Base-by-base conservation (phyloP, 2,329 filamentous ascomycete genomes). In the Tolypocladium cylindrosporum region DNA sequence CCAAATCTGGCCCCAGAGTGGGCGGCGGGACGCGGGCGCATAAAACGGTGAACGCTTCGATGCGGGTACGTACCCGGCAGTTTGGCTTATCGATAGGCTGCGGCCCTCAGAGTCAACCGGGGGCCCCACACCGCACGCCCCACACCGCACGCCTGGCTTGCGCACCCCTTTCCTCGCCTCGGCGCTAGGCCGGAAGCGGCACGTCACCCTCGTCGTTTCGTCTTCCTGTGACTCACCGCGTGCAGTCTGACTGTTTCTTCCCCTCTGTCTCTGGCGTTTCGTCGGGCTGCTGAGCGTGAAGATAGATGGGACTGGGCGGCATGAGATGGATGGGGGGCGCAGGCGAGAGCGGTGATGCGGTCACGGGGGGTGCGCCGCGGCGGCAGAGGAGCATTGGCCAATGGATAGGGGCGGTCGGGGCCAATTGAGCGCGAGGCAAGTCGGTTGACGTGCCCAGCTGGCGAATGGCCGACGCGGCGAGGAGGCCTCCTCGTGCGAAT, bases 221-320 rank as follows among this genome's bases (percentile, higher is more conserved):
- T 42, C 54, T 50, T 55, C 34, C 54, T 59, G 58, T 61, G 59
- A 61, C 59, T 61, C 59, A 59, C 55, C 34, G 48, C 41, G 48
- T 54, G 31, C 31, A 39, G 39, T 58, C 40, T 39, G 27, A 55
- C 50, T n/a, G 56, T 27, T n/a, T 27, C 21, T 41, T 13, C 21
- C 42, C 21, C 42, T 27, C 21, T 24, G 14, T 7, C 34, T 27
- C 24, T 40, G 37, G 45, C 41, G 19, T 31, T 19, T 31, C 37
- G 52, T 54, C 52, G 52, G 37, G n/a, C 11, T 16, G 14, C 48
- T 27, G 21, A 24, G 14, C 41, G n/a, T 14, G 40, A n/a, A 24
- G 21, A 24, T 24, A 6, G 39, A 48, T 27, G 43, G 43, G 27
- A 27, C 42, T 45, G 42, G n/a, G 9, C 42, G 42, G n/a, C 11